Evolutionary conservation across 2,329 filamentous ascomycete species (phyloP), one percentile per base, ranked within the genome.

Genomic region (Fusarium praegraminearum): DNA sequence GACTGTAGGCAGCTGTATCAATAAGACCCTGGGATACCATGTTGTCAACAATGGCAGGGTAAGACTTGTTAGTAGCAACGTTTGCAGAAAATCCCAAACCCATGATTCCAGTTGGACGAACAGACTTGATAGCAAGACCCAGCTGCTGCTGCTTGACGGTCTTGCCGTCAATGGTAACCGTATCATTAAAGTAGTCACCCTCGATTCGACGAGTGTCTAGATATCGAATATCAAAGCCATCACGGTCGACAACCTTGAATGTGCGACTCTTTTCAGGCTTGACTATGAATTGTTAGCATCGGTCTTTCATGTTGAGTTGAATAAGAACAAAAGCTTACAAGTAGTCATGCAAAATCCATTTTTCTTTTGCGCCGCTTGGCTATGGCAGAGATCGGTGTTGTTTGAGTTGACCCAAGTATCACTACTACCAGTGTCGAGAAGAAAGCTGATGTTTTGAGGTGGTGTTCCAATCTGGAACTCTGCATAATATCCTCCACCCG

Each of bases 11-110:
- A 71, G 87, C 87, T 30, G 83, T 84, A 56, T 84, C 83, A 75
- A 93, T 92, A 52, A 86, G 76, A 43, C 86, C 87, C 72, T 92
- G 85, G 28, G 85, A 77, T 24, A 88, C 84, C 76, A 96, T 84
- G 70, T 88, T 83, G 76, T 89, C 85, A 20, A 93, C 83, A 33
- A 95, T 81, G 75, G 92, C 87, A 16, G 82, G 80, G 73, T 88
- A 87, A 1, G 78, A 76, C 7, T 63, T 73, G 2, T 44, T 35
- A 15, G 86, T 76, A 24, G 83, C 81, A 61, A 85, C 84, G 67
- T 83, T 86, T 30, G 81, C 76, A 65, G 82, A 80, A 73, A 87
- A 89, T 55, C 87, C 87, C 52, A 90, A 79, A 22, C 88, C 88
- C 77, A 90, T 81, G 55, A 90, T 83, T 30, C 88, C 88, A 3